Conservation (phyloP, 2,329 filamentous ascomycete species). For the Boeremia lycopersici region DNA sequence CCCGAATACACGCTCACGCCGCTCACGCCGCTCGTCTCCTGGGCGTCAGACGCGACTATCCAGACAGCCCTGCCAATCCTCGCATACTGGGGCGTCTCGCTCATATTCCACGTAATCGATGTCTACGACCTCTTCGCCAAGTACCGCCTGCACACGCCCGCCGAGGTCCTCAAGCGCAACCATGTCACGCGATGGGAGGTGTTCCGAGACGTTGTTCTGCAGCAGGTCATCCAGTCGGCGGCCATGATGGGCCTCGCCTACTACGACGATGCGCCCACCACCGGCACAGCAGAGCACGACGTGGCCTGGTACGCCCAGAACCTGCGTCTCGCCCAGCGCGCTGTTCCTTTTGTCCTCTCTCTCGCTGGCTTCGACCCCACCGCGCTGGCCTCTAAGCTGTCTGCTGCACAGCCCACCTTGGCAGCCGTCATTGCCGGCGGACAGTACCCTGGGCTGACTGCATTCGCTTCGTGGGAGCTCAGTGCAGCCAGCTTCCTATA, state of each 20-base stretch:
- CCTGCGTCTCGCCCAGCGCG: conserved; percentile 77
- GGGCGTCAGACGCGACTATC: conserved; percentile 81
- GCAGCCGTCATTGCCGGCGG: conserved; percentile 81
- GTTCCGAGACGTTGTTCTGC: conserved; percentile 85
- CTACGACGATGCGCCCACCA: conserved; percentile 74
- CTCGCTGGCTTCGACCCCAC: conserved; percentile 77
- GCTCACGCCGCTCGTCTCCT: conserved; percentile 73
- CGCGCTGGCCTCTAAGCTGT: conserved; percentile 76
- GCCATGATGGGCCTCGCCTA: conserved; percentile 71
- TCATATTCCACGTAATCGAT: conserved; percentile 88
- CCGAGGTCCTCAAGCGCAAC: conserved; percentile 86
- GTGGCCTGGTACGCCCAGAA: conserved; percentile 88
- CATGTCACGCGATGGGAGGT: conserved; percentile 85
- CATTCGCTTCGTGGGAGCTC: conserved; percentile 86
- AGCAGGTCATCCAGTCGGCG: conserved; percentile 86
- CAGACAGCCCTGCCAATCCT: conserved; percentile 76
- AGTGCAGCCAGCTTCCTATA: conserved; percentile 77
- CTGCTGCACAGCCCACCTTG: conserved; percentile 72
- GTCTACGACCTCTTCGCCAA: conserved; percentile 83
- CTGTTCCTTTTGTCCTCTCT: conserved; percentile 73
- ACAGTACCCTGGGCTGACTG: conserved; percentile 75
- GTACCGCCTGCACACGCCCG: conserved; percentile 93
- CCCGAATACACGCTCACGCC: conserved; percentile 78
- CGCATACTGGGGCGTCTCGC: conserved; percentile 86
- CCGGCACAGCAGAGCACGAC: conserved; percentile 82